phyloP scores from a whole-genome alignment of 495 filamentous ascomycete species.

The Cercophora samala region DNA sequence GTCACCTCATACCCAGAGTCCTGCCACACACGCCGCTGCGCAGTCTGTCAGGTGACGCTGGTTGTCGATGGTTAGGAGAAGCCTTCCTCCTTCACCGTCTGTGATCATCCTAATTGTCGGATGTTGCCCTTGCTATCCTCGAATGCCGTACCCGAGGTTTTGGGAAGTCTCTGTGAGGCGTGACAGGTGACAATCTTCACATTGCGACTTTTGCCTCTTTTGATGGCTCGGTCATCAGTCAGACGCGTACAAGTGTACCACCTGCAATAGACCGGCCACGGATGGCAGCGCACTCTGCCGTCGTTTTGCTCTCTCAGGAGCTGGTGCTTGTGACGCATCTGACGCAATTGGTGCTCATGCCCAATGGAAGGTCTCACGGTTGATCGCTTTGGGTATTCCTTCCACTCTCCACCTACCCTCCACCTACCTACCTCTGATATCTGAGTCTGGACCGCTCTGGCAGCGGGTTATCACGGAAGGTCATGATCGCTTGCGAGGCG shows the following conservation, averaged over 20 bases:
- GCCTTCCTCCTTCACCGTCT: neutral
- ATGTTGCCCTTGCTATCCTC: neutral
- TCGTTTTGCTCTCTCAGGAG: neutral
- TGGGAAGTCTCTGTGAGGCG: neutral
- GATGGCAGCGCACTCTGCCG: neutral
- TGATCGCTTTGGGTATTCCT: neutral
- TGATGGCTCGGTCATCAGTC: neutral
- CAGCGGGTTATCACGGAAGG: neutral
- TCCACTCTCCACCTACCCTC: neutral
- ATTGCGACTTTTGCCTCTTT: neutral
- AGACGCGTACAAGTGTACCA: neutral
- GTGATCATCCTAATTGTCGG: slow-evolving; percentile 2
- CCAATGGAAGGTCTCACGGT: neutral
- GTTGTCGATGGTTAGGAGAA: neutral
- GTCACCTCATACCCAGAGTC: neutral
- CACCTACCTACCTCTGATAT: too few species aligned
- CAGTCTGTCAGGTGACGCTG: neutral
- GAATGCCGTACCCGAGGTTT: neutral
- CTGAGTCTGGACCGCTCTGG: slow-evolving; percentile 1
- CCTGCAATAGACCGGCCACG: neutral
- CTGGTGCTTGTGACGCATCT: slow-evolving; percentile 3
- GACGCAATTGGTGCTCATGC: neutral
- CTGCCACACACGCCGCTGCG: neutral
- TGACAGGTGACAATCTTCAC: neutral
- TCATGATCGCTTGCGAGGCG: neutral